Conservation (phyloP, 2,329 filamentous ascomycete species). For the Colletotrichum sp. region DNA sequence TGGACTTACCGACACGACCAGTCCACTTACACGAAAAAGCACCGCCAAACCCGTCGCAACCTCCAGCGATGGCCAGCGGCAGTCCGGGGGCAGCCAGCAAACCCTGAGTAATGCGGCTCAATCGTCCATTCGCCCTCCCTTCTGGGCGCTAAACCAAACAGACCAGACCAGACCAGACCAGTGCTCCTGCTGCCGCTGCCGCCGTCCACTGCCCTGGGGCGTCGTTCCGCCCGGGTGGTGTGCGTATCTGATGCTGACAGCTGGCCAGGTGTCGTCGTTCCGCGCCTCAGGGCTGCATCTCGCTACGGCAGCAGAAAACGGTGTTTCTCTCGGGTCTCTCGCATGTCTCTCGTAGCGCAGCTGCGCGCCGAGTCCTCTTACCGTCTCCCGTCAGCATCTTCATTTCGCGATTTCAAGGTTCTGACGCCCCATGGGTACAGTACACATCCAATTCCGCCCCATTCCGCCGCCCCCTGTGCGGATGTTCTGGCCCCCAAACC, state of each 20-base stretch:
- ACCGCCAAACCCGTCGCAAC: background rate
- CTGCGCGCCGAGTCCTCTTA: background rate
- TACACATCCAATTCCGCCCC: background rate
- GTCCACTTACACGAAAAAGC: background rate
- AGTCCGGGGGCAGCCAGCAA: background rate
- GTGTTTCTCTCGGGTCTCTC: background rate
- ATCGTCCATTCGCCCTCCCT: background rate
- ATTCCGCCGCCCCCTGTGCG: background rate
- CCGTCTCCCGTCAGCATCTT: background rate
- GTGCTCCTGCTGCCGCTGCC: background rate
- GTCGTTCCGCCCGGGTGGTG: background rate
- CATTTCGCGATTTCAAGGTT: background rate
- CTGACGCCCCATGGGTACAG: background rate
- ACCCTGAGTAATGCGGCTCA: slow-evolving; percentile 3
- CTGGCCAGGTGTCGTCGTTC: background rate
- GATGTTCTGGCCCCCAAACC: background rate
- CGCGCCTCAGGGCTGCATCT: background rate
- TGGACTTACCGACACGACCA: background rate
- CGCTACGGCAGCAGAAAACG: background rate
- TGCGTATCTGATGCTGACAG: background rate
- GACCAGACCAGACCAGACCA: background rate
- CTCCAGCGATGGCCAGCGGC: background rate
- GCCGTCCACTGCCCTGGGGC: background rate
- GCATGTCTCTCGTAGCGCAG: background rate
- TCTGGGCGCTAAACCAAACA: background rate